phyloP scores from a whole-genome alignment of 129 eudicot genomes.

The Tanacetum coccineum region DNA sequence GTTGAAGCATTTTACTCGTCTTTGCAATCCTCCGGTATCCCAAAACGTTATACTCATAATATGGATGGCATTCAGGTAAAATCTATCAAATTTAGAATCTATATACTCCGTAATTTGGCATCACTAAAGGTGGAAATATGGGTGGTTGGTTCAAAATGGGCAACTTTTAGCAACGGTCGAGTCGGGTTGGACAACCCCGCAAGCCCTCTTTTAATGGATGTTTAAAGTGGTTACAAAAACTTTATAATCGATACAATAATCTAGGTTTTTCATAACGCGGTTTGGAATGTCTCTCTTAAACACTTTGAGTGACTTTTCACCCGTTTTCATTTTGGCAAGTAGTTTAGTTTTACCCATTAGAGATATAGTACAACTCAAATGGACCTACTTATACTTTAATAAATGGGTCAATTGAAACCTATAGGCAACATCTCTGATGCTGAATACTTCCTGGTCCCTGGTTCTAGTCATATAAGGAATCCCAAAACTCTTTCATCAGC shows the following conservation, averaged over 20 bases:
- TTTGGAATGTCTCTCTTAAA: no score
- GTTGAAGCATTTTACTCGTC: slow-evolving; percentile 64
- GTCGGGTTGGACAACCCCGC: no score
- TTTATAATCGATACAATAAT: no score
- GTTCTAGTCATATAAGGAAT: background rate
- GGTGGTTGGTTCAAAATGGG: background rate
- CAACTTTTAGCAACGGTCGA: no score
- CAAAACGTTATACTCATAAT: slow-evolving; percentile 80
- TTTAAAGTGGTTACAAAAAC: no score
- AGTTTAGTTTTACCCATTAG: background rate
- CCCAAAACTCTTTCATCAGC: background rate
- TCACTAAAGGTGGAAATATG: background rate
- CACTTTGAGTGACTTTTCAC: background rate
- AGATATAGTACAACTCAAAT: slow-evolving; percentile 2
- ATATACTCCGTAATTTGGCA: background rate
- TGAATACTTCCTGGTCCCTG: no score
- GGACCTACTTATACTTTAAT: background rate
- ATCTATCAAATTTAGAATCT: background rate
- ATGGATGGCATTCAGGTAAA: slow-evolving; percentile 55
- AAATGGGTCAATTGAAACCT: no score
- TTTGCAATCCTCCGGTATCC: slow-evolving; percentile 56
- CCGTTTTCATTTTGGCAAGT: background rate
- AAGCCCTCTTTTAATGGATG: no score
- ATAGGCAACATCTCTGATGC: no score
- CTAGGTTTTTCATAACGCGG: no score